Evolutionary conservation across 805 yeast genomes (phyloP).

Genomic region (Candida golubevii): DNA sequence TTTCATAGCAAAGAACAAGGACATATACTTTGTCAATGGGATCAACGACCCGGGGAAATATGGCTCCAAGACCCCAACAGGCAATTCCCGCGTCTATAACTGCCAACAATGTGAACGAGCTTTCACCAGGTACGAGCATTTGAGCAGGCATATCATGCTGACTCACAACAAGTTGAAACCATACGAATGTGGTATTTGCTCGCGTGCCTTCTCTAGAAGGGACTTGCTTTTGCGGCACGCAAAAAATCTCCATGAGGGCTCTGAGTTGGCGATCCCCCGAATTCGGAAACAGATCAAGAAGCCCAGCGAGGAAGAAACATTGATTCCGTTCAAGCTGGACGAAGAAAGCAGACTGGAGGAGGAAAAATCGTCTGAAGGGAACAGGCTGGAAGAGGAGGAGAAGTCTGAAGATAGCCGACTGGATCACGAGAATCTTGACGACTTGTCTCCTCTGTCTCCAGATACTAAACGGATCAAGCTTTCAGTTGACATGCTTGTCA

Average conservation of each 20-base stretch:
- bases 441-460: conserved; percentile 15
- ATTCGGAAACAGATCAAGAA: conserved; percentile 36
- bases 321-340: conserved; percentile 10
- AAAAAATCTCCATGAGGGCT: conserved; percentile 41
- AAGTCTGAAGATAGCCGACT: not conserved
- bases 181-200: conserved; percentile 41
- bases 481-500: conserved; percentile 41
- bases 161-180: conserved; percentile 45
- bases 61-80: conserved; percentile 42
- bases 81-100: conserved; percentile 39
- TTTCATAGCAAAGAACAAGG: conserved; percentile 5
- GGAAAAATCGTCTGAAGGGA: not conserved
- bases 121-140: conserved; percentile 44
- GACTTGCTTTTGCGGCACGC: conserved; percentile 43
- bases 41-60: conserved; percentile 18
- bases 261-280: conserved; percentile 40
- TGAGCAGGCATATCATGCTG: conserved; percentile 38
- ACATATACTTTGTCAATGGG: conserved; percentile 10
- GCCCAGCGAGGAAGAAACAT: conserved; percentile 1
- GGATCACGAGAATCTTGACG: not conserved
- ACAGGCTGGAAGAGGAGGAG: conserved; percentile 2
- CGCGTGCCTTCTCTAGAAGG: conserved; percentile 39
- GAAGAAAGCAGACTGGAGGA: conserved; percentile 8
- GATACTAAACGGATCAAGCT: conserved; percentile 33
- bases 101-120: conserved; percentile 42